A percentile compares a stretch with the other conserved stretches of the same genome.
These are phyloP conservation scores for Yamadazyma friedrichii DNA, from an alignment of 1,139 yeast genomes.

Conservation along the genomic window DNA sequence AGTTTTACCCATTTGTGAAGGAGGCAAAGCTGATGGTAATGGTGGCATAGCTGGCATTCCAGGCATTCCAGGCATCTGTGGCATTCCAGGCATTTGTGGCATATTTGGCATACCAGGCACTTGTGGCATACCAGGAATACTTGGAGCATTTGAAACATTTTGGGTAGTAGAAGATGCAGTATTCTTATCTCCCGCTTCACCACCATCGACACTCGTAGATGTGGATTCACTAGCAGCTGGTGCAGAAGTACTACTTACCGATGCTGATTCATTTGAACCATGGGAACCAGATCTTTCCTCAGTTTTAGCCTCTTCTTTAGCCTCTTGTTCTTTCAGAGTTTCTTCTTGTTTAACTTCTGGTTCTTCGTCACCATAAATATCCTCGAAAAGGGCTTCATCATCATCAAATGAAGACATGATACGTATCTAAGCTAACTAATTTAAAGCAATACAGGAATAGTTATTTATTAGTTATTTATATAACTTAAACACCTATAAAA, in stretches of 20 bases:
- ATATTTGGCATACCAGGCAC: constrained; percentile 10
- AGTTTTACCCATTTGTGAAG: constrained; percentile 42
- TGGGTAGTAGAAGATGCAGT: constrained; percentile 1
- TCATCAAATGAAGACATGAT: constrained; percentile 67
- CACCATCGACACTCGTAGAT: constrained; percentile 3
- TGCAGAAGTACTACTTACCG: neutral
- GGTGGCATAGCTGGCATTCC: constrained; percentile 15
- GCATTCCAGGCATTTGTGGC: constrained; percentile 10
- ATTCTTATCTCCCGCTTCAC: neutral
- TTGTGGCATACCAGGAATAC: constrained; percentile 1
- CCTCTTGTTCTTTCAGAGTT: constrained; percentile 8
- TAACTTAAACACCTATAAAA: constrained; percentile 11
- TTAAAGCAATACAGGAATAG: constrained; percentile 4
- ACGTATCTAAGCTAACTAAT: neutral
- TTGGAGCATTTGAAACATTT: neutral
- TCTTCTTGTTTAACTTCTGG: constrained; percentile 6
- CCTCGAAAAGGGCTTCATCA: constrained; percentile 84
- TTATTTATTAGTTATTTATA: constrained; percentile 9
- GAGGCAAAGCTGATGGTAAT: constrained; percentile 14
- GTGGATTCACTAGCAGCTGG: constrained; percentile 2
- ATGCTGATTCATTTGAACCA: constrained; percentile 1
- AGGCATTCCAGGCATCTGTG: constrained; percentile 8
- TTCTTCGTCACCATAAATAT: constrained; percentile 50
- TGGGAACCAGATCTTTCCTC: constrained; percentile 3
- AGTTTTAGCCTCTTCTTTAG: neutral